Conservation (phyloP, 495 filamentous ascomycete species). For the Aspergillus sclerotiicarbonarius region DNA sequence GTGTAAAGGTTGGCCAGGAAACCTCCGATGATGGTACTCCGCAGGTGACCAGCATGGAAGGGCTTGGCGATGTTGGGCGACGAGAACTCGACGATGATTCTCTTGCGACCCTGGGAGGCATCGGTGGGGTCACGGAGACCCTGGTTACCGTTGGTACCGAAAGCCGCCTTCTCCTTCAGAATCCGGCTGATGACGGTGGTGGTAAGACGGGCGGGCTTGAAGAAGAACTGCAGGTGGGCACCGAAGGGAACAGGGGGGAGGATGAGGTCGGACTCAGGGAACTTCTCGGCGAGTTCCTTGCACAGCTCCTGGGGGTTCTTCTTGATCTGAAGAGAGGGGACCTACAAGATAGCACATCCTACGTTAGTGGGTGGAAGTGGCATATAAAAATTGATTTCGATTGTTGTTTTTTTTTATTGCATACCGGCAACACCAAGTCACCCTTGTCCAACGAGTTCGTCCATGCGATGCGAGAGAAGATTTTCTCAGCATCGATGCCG, state of each 20-base stretch:
- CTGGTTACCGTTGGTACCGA: conserved; percentile 62
- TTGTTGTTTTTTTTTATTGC: conserved; percentile 11
- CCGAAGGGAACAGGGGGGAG: conserved; percentile 61
- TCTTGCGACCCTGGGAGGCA: conserved; percentile 68
- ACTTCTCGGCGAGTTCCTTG: conserved; percentile 70
- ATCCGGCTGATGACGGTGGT: conserved; percentile 63
- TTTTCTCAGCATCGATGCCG: conserved; percentile 68
- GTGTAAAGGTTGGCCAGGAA: conserved; percentile 69
- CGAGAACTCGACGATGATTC: conserved; percentile 69
- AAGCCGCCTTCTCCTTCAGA: conserved; percentile 57
- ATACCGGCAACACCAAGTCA: conserved; percentile 73
- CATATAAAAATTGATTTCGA: neutral
- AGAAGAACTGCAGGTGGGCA: conserved; percentile 80
- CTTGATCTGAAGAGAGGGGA: conserved; percentile 77
- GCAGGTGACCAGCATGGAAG: conserved; percentile 70
- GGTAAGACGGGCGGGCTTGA: conserved; percentile 58
- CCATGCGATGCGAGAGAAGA: conserved; percentile 78
- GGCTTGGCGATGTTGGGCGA: conserved; percentile 76
- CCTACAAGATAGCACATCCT: conserved; percentile 23
- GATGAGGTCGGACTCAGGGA: conserved; percentile 74
- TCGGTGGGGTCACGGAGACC: conserved; percentile 68
- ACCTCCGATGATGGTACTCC: conserved; percentile 74
- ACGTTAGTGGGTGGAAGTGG: neutral
- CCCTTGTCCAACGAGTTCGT: conserved; percentile 85
- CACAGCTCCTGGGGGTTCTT: conserved; percentile 69